Evolutionary conservation across 441 rosid genomes (phyloP), one percentile per base, ranked within the genome.

Genomic region (Geranium incanum): DNA sequence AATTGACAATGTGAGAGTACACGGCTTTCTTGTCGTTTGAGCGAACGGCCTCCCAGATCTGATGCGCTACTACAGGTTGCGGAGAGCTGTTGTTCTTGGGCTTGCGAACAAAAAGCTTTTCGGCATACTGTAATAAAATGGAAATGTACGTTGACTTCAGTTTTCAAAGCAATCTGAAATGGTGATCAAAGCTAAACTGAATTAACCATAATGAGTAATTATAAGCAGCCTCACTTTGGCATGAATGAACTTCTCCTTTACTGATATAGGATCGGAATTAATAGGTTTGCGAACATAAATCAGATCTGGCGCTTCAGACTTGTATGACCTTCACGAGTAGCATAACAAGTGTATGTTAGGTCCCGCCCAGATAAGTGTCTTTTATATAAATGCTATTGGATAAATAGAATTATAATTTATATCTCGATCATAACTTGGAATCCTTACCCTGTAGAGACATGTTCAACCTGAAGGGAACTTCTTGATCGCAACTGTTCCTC

Each of bases 181-280:
- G 33, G 33, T 28, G 33, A 28, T 28, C 33, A 28, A 28, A 28
- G 33, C 33, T 28, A 28, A 28, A 28, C 33, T 28, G 33, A 28
- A 28, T 28, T 28, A 1, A 28, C 33, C 33, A 28, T 1, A 28
- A 28, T 28, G 8, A 65, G 43, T 50, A 21, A 75, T 12, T 33
- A 38, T 33, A 73, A 72, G 65, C 15, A 13, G 36, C 57, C 13
- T 60, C 38, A 93, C 99, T 97, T 96, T 96, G 65, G 97, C 92
- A 80, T 93, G 99, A 72, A 96, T 96, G 79, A 89, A 96, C 84
- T 91, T 96, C 85, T 96, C 99, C 88, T 96, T 96, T 38, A 88
- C 82, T 70, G 95, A 85, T 80, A 96, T 91, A 77, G 88, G 79
- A 85, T 96, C 99, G 41, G 82, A 72, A 69, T 81, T 88, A 83